Percentiles rank a stretch among this genome's conserved stretches.
Evolutionary conservation across 2,329 filamentous ascomycete species (phyloP).

Genomic region (Tolypocladium tropicale): DNA sequence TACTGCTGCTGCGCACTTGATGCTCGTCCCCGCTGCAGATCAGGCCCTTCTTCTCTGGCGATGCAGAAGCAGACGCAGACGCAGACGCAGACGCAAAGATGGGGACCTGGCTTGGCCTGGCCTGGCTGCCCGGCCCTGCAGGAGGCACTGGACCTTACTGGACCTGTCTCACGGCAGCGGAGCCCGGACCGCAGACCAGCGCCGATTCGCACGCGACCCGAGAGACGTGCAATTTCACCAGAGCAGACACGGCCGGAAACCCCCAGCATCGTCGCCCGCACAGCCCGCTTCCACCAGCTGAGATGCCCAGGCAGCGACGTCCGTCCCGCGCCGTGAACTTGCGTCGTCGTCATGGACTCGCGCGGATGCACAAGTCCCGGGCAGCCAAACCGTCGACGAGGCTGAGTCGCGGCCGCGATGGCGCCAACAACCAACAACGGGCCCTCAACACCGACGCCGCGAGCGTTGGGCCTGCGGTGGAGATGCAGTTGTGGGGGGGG

Average conservation of each 20-base stretch:
- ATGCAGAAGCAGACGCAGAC: too few species aligned
- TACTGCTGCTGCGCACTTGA: too few species aligned
- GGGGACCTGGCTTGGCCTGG: too few species aligned
- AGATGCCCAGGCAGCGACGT: not conserved
- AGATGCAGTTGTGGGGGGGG: not conserved
- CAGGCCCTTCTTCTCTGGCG: too few species aligned
- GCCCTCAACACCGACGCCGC: too few species aligned
- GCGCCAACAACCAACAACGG: not conserved
- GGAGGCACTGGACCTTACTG: not conserved
- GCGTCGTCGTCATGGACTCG: not conserved
- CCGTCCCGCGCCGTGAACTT: not conserved
- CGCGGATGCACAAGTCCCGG: not conserved
- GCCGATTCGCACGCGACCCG: not conserved
- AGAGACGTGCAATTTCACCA: not conserved
- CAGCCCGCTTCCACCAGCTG: not conserved
- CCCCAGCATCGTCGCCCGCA: not conserved
- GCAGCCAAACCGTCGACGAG: not conserved
- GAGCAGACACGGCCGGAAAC: not conserved
- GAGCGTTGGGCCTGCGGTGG: not conserved
- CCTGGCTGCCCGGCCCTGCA: not conserved
- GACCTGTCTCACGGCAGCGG: not conserved
- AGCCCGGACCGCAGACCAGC: not conserved
- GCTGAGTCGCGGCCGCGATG: not conserved
- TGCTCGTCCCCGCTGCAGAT: too few species aligned
- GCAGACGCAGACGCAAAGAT: too few species aligned